Conservation (phyloP, 129 eudicot genomes). For the Escallonia rubra region DNA sequence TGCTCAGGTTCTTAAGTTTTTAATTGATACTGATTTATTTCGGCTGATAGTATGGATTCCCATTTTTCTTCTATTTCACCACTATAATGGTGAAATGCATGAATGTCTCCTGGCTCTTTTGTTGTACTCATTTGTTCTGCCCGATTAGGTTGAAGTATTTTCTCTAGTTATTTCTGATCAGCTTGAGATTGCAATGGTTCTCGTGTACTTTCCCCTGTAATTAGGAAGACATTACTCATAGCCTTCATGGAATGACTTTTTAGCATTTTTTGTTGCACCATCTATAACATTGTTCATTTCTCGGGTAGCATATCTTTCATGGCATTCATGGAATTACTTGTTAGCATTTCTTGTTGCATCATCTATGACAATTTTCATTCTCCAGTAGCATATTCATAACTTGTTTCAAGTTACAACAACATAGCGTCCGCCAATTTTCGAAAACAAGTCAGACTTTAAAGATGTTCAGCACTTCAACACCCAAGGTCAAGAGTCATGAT, state of each 20-base stretch:
- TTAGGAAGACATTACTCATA: too few species aligned
- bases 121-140: neutral
- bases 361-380: neutral
- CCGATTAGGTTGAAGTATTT: too few species aligned
- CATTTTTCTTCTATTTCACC: neutral
- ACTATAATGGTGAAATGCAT: neutral
- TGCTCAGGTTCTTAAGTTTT: conserved; percentile 52
- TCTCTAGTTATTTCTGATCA: neutral
- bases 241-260: neutral
- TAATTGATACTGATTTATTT: conserved; percentile 1
- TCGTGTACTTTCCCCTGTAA: too few species aligned
- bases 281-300: neutral
- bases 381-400: too few species aligned
- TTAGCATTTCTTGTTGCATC: neutral
- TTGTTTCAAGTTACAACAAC: too few species aligned
- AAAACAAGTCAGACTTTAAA: too few species aligned
- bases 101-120: neutral
- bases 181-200: too few species aligned
- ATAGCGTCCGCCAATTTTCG: too few species aligned
- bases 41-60: conserved; percentile 3
- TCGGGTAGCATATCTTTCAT: neutral
- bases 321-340: neutral
- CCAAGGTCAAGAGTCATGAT: neutral
- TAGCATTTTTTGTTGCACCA: neutral
- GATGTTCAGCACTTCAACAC: neutral